phyloP scores from a whole-genome alignment of 345 rosid species.

The Euphorbia tirucalli region DNA sequence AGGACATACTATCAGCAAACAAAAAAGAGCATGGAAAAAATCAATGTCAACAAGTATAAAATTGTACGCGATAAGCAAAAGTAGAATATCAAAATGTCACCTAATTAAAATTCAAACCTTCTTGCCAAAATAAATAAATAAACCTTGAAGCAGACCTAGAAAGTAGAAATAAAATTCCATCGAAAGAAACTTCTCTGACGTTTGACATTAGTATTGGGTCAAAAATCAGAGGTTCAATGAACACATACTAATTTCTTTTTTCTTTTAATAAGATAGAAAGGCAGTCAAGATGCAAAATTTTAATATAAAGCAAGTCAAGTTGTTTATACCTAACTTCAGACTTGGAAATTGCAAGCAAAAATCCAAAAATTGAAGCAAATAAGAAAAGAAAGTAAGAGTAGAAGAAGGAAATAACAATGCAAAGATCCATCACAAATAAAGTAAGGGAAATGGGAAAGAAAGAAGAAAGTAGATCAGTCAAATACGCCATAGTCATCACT shows the following conservation, averaged over 20 bases:
- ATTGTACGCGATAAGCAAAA: background rate
- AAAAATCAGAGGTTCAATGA: constrained; percentile 1
- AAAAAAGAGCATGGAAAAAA: background rate
- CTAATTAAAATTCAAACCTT: background rate
- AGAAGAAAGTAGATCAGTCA: no score
- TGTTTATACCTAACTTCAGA: background rate
- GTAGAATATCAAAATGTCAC: background rate
- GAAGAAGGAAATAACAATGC: background rate
- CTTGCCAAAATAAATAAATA: background rate
- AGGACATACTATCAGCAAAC: background rate
- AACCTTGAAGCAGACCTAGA: background rate
- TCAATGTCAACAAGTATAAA: background rate
- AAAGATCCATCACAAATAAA: background rate
- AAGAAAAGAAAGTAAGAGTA: background rate
- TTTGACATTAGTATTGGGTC: background rate
- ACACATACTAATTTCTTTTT: background rate
- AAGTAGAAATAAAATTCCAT: background rate
- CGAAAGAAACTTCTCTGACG: background rate
- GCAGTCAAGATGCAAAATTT: constrained; percentile 18
- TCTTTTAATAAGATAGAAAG: background rate
- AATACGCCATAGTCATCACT: no score
- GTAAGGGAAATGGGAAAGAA: background rate
- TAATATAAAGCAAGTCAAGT: no score
- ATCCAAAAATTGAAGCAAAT: constrained; percentile 1
- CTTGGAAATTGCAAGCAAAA: constrained; percentile 11